phyloP scores from a whole-genome alignment of 192 early-diverging fungal genomes.

The Coemansia sp. region DNA sequence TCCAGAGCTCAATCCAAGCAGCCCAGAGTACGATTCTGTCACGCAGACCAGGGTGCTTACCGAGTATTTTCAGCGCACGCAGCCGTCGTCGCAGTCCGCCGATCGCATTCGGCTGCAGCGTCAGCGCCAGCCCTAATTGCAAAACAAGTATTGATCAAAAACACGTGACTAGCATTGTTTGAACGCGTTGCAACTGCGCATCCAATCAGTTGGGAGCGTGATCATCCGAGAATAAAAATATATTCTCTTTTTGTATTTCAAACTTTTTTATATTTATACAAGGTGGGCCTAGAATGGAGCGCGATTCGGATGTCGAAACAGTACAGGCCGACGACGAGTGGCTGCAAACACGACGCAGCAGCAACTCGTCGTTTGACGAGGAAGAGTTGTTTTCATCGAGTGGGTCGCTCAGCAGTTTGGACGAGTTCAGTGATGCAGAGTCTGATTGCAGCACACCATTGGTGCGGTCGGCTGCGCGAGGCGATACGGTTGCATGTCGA shows the following conservation, averaged over 20 bases:
- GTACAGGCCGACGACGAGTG: conserved; percentile 47
- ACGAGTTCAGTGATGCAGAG: conserved; percentile 48
- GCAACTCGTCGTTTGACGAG: conserved; percentile 32
- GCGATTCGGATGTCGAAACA: conserved; percentile 46
- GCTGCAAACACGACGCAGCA: conserved; percentile 19
- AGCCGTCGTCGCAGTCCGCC: neutral
- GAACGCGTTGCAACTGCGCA: no score
- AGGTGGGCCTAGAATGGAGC: conserved; percentile 29
- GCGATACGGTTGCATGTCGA: conserved; percentile 30
- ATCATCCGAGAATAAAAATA: no score
- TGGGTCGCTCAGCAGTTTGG: conserved; percentile 47
- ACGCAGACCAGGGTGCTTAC: neutral
- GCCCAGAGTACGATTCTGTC: neutral
- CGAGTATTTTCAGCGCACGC: neutral
- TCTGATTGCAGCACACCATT: conserved; percentile 24
- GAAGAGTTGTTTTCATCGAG: conserved; percentile 50
- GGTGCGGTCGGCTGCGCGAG: conserved; percentile 45
- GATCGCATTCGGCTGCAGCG: neutral
- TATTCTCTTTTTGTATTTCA: no score
- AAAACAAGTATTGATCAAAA: no score
- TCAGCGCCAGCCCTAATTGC: neutral
- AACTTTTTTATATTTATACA: no score
- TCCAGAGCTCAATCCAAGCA: neutral
- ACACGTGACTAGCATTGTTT: no score
- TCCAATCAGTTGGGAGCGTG: no score